These are phyloP conservation scores for Spergularia azorica DNA, from an alignment of 179 eudicot species.

Conservation along the genomic window DNA sequence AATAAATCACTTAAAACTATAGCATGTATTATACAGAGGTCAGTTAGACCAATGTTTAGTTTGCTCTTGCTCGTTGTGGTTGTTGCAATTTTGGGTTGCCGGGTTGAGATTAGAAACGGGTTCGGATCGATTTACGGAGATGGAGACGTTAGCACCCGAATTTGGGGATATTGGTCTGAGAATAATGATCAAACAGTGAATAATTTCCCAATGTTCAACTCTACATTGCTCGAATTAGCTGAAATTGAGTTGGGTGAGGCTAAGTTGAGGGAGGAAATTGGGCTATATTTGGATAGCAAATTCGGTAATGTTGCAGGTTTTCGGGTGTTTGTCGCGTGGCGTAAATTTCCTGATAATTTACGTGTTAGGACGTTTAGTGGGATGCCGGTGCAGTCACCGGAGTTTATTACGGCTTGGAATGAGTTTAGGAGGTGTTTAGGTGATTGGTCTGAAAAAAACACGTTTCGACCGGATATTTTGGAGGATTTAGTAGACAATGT, in stretches of 20 bases:
- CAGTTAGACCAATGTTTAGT: constrained; percentile 46
- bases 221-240: constrained; percentile 64
- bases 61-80: constrained; percentile 39
- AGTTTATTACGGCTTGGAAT: constrained; percentile 40
- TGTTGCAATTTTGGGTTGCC: constrained; percentile 42
- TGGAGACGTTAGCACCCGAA: constrained; percentile 11
- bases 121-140: constrained; percentile 35
- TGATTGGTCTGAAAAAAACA: constrained; percentile 59
- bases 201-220: constrained; percentile 47
- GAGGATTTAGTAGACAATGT: constrained; percentile 44
- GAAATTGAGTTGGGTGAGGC: constrained; percentile 54
- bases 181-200: background rate
- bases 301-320: constrained; percentile 39
- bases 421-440: constrained; percentile 47
- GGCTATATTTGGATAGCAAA: constrained; percentile 56
- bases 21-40: constrained; percentile 31
- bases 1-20: constrained; percentile 27
- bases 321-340: constrained; percentile 47
- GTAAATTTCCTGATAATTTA: constrained; percentile 32
- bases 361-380: constrained; percentile 42
- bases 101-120: constrained; percentile 36
- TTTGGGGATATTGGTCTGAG: constrained; percentile 9
- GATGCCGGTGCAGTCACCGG: constrained; percentile 47
- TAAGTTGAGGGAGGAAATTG: constrained; percentile 51
- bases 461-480: constrained; percentile 48